Conservation (phyloP, 805 yeast species). For the Zygosaccharomyces kombuchaensis region DNA sequence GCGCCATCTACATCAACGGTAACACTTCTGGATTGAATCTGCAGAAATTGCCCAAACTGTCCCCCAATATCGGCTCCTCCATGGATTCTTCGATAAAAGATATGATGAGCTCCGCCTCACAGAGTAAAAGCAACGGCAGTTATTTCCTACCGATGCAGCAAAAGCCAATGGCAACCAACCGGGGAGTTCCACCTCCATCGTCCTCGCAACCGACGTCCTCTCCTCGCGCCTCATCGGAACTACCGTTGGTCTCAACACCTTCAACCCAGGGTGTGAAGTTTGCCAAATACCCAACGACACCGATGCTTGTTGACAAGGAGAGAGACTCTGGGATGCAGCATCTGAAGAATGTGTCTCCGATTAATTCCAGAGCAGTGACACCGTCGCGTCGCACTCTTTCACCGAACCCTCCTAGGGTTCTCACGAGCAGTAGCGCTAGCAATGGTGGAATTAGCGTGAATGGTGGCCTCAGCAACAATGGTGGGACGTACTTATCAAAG, state of each 20-base stretch:
- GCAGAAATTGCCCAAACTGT: conserved; percentile 20
- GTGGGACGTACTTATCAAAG: conserved; percentile 2
- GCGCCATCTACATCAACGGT: conserved; percentile 23
- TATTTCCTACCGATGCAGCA: conserved; percentile 15
- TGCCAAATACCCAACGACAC: conserved; percentile 31
- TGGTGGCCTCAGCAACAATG: too few relatives aligned
- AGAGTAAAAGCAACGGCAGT: conserved; percentile 3
- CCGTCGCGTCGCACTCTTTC: conserved; percentile 1
- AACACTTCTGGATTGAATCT: conserved; percentile 22
- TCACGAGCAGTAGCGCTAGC: conserved; percentile 3
- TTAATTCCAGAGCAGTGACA: conserved; percentile 5
- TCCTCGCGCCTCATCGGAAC: conserved; percentile 8
- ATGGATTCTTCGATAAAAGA: conserved; percentile 24
- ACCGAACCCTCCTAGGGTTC: conserved; percentile 7
- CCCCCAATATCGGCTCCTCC: conserved; percentile 14
- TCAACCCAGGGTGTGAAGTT: conserved; percentile 5
- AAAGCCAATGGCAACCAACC: conserved; percentile 5
- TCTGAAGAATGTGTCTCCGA: conserved; percentile 5
- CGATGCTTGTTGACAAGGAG: conserved; percentile 13
- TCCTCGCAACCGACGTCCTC: conserved; percentile 12
- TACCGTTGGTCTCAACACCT: conserved; percentile 5
- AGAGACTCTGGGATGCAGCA: conserved; percentile 5
- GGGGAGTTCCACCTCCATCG: background rate
- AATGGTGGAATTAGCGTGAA: background rate
- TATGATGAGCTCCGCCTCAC: conserved; percentile 22